Base-by-base conservation (phyloP, 2,329 filamentous ascomycete genomes). In the Colletotrichum euphorbiae region DNA sequence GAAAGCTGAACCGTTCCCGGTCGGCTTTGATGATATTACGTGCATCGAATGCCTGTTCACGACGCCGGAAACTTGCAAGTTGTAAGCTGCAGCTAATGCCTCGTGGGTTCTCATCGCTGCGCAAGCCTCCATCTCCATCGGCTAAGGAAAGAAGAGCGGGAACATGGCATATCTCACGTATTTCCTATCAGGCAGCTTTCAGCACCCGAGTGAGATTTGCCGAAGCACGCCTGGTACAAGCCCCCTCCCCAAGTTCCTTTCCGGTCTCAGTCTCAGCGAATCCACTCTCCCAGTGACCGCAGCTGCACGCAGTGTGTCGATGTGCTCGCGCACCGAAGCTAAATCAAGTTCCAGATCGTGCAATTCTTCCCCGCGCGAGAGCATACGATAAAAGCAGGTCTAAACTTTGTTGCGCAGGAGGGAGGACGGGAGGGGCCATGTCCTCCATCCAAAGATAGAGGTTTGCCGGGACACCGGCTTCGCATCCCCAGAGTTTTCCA, bases 1-100 rank as follows among this genome's bases (percentile, higher is more conserved):
- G 64, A 19, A 46, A 63, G 43, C 28, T 50, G 17, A 24, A 17
- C 59, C 64, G 64, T 52, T 43, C 52, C 64, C 24, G 54, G 64
- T 58, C 60, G 15, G 21, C 5, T 36, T 17, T 45, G 64, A 52
- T 21, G 58, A 55, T 43, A 58, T 64, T 67, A 50, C 46, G 45
- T 38, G 60, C 64, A 58, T 67, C 52, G 13, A 45, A 48, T 45
- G 24, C n/a, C 46, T 61, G 46, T 36, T 42, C 42, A n/a, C 5
- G n/a, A 50, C 46, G 48, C 19, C 28, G 31, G 24, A 15, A 19
- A 57, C 17, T 38, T 46, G 45, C 17, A 36, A 57, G 31, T 38
- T 46, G 45, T 28, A 36, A 56, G 36, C 36, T 56, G 52, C 52
- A 56, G 17, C 52, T 56, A 17, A 31, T n/a, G 15, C 52, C 24